Evolutionary conservation across 2,329 filamentous ascomycete genomes (phyloP).

Genomic region (Aureobasidium sp.): DNA sequence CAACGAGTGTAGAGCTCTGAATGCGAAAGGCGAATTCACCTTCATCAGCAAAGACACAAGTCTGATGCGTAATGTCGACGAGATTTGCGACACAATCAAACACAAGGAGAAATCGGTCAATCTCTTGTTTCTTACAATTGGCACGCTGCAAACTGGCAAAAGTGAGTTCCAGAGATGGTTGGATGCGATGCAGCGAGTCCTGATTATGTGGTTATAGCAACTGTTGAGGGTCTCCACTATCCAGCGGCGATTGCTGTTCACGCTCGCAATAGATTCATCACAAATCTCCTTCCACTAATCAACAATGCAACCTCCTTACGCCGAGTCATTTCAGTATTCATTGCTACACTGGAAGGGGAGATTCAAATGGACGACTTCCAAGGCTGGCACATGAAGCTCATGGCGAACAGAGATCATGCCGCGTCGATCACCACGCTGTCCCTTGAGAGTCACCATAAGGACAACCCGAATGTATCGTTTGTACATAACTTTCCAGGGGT

Average conservation of each 20-base stretch:
- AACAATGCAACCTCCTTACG: slow-evolving; percentile 17
- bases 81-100: slow-evolving; percentile 40
- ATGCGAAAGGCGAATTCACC: slow-evolving; percentile 36
- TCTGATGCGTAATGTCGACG: slow-evolving; percentile 41
- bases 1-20: slow-evolving; percentile 35
- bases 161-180: neutral
- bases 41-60: slow-evolving; percentile 41
- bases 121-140: slow-evolving; percentile 42
- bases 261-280: slow-evolving; percentile 31
- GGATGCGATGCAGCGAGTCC: neutral
- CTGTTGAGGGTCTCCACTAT: slow-evolving; percentile 29
- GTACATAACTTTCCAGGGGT: slow-evolving; percentile 26
- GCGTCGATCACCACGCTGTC: slow-evolving; percentile 22
- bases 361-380: slow-evolving; percentile 21
- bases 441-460: slow-evolving; percentile 19
- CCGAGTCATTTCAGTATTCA: slow-evolving; percentile 22
- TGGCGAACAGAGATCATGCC: slow-evolving; percentile 18
- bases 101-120: slow-evolving; percentile 42
- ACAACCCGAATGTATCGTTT: slow-evolving; percentile 22
- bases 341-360: slow-evolving; percentile 20
- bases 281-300: slow-evolving; percentile 30
- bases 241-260: slow-evolving; percentile 25
- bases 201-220: slow-evolving; percentile 17
- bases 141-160: slow-evolving; percentile 25
- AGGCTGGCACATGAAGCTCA: slow-evolving; percentile 16